These are phyloP conservation scores for Colletotrichum euphorbiae DNA, from an alignment of 2,329 filamentous ascomycete species.

Conservation along the genomic window DNA sequence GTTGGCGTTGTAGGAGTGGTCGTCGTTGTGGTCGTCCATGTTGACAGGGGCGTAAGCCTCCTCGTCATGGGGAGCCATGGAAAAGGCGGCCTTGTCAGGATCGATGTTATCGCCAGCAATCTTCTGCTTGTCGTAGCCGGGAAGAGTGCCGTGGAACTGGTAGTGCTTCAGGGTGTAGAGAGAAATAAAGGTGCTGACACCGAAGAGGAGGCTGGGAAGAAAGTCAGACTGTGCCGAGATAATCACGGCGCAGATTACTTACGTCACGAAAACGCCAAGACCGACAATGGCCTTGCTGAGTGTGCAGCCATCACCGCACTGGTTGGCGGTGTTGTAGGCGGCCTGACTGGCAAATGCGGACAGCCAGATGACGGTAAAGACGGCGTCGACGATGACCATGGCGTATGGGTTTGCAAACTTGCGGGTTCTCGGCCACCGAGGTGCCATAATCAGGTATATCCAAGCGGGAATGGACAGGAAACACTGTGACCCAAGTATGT, in stretches of 20 bases:
- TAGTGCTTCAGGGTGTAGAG: slow-evolving; percentile 72
- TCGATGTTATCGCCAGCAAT: slow-evolving; percentile 66
- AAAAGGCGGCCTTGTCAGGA: slow-evolving; percentile 77
- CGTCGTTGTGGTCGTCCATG: slow-evolving; percentile 62
- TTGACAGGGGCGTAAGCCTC: slow-evolving; percentile 73
- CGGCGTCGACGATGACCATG: slow-evolving; percentile 68
- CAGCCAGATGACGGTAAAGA: slow-evolving; percentile 72
- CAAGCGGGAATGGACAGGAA: slow-evolving; percentile 73
- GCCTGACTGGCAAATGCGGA: slow-evolving; percentile 75
- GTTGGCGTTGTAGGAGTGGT: slow-evolving; percentile 49
- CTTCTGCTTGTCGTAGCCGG: slow-evolving; percentile 67
- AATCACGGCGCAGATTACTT: slow-evolving; percentile 46
- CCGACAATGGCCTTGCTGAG: slow-evolving; percentile 73
- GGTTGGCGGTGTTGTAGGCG: slow-evolving; percentile 68
- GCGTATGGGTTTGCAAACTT: slow-evolving; percentile 71
- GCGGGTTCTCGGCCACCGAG: slow-evolving; percentile 71
- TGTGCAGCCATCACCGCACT: slow-evolving; percentile 68
- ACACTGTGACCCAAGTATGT: slow-evolving; percentile 58
- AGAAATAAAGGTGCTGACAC: slow-evolving; percentile 65
- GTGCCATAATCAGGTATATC: slow-evolving; percentile 74
- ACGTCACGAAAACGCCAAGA: slow-evolving; percentile 73
- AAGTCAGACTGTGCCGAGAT: slow-evolving; percentile 36
- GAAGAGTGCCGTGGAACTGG: slow-evolving; percentile 70
- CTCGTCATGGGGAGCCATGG: slow-evolving; percentile 74
- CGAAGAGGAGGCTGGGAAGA: slow-evolving; percentile 64